A percentile compares a stretch with the other conserved stretches of the same genome.
phyloP scores from a whole-genome alignment of 106 monocot genomes.

The Chionographis japonica region DNA sequence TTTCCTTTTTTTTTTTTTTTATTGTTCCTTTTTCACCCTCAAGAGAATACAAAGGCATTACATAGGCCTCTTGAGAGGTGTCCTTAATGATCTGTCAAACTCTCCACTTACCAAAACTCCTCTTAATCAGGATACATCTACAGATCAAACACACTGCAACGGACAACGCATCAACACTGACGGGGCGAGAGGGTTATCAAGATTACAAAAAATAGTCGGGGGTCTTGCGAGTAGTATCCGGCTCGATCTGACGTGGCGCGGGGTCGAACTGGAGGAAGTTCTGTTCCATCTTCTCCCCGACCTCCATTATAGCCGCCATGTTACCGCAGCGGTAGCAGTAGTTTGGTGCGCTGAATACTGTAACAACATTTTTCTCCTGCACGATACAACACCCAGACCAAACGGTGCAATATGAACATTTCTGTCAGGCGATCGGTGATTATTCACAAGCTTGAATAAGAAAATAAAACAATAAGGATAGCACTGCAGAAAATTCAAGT shows the following conservation, averaged over 20 bases:
- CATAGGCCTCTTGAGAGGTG: too few species aligned
- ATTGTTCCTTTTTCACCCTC: too few species aligned
- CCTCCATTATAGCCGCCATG: slow-evolving; percentile 66
- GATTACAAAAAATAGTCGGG: slow-evolving; percentile 72
- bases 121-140: slow-evolving; percentile 11
- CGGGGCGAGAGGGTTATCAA: not conserved
- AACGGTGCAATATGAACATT: not conserved
- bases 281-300: slow-evolving; percentile 64
- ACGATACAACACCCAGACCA: not conserved
- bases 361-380: slow-evolving; percentile 66
- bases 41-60: too few species aligned
- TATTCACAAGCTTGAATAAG: too few species aligned
- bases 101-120: slow-evolving; percentile 13
- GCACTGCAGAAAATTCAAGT: too few species aligned
- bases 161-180: not conserved
- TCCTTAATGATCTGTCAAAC: too few species aligned
- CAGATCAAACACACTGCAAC: slow-evolving; percentile 13
- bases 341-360: slow-evolving; percentile 67
- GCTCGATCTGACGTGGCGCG: slow-evolving; percentile 54
- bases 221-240: slow-evolving; percentile 60
- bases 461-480: too few species aligned
- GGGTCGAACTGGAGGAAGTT: slow-evolving; percentile 72
- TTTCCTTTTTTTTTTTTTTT: too few species aligned
- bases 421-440: too few species aligned
- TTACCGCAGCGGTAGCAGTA: slow-evolving; percentile 66